Base-by-base conservation (phyloP, 2,329 filamentous ascomycete genomes). In the Neofusicoccum cordaticola region DNA sequence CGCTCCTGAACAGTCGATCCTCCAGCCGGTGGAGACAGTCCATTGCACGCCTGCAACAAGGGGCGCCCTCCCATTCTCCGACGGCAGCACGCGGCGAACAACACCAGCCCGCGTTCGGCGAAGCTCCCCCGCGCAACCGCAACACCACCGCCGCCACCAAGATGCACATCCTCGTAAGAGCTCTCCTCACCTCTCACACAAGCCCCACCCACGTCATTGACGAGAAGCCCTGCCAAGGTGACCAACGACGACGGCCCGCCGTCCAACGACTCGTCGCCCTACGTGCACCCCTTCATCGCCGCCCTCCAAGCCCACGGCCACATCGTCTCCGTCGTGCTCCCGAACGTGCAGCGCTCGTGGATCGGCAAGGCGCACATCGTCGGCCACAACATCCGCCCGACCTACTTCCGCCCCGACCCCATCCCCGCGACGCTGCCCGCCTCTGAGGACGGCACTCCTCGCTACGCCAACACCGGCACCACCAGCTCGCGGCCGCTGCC, bases 281-380 rank as follows among this genome's bases (percentile, higher is more conserved):
- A 84, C 67, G 75, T 84, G 61, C 78, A 82, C 63, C 79, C 81
- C 41, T 74, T 78, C 71, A 79, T 83, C 17, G 74, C 77, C 19
- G 75, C 77, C 12, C 76, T 84, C 31, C 80, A 82, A 70, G 78
- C 83, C 64, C 87, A 89, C 37, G 93, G 93, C 7, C 94, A 97
- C 78, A 84, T 82, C n/a, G 92, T 98, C 66, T 96, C 92, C 7
- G 93, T 99, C 57, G 90, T 95, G 68, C 86, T 99, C 13, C 95
- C 95, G 1, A 87, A 97, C 76, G 89, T 89, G 6, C 95, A 99
- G 80, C 88, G 94, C 67, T 97, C 93, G 64, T 99, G 95, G 95
- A 98, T 99, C 72, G 93, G 93, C 71, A 99, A 99, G 82, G 95
- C 95, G 2, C 95, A 98, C 78, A 91, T 98, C 73, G 93, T 98